Percentiles rank a stretch among this genome's conserved stretches.
Conservation (phyloP, 2,329 filamentous ascomycete genomes). For the Cytospora piceae region DNA sequence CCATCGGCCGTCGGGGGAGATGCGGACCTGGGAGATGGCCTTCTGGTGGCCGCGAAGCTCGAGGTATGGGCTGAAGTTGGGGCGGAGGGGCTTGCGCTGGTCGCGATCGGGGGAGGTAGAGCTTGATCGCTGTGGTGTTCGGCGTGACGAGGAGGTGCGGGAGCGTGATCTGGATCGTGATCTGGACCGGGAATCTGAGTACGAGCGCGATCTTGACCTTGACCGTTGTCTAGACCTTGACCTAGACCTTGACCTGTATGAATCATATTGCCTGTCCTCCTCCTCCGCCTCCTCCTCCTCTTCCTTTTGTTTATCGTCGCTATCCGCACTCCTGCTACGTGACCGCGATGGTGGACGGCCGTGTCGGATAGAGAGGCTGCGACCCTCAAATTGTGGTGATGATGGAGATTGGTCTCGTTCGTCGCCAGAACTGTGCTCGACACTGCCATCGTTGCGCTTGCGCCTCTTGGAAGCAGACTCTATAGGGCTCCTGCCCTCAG, state of each 20-base stretch:
- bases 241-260: slow-evolving; percentile 38
- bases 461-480: slow-evolving; percentile 47
- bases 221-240: slow-evolving; percentile 27
- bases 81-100: slow-evolving; percentile 55
- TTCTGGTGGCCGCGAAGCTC: slow-evolving; percentile 77
- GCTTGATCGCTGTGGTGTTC: slow-evolving; percentile 27
- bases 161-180: slow-evolving; percentile 37
- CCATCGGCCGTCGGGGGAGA: slow-evolving; percentile 88
- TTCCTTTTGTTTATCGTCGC: slow-evolving; percentile 22
- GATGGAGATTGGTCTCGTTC: slow-evolving; percentile 36
- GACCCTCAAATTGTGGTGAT: slow-evolving; percentile 18
- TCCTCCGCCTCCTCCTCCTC: slow-evolving; percentile 5
- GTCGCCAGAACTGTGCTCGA: slow-evolving; percentile 44
- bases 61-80: slow-evolving; percentile 72
- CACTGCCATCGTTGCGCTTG: slow-evolving; percentile 46
- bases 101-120: slow-evolving; percentile 29
- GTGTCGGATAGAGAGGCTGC: slow-evolving; percentile 36
- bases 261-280: slow-evolving; percentile 32
- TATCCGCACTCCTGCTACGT: slow-evolving; percentile 31
- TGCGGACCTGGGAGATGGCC: slow-evolving; percentile 81
- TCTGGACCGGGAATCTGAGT: neutral
- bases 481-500: slow-evolving; percentile 27
- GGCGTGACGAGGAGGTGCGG: slow-evolving; percentile 34
- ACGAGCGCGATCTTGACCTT: slow-evolving; percentile 38
- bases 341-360: slow-evolving; percentile 33